Conservation (phyloP, 2,329 filamentous ascomycete genomes). For the Blastomyces percursus region DNA sequence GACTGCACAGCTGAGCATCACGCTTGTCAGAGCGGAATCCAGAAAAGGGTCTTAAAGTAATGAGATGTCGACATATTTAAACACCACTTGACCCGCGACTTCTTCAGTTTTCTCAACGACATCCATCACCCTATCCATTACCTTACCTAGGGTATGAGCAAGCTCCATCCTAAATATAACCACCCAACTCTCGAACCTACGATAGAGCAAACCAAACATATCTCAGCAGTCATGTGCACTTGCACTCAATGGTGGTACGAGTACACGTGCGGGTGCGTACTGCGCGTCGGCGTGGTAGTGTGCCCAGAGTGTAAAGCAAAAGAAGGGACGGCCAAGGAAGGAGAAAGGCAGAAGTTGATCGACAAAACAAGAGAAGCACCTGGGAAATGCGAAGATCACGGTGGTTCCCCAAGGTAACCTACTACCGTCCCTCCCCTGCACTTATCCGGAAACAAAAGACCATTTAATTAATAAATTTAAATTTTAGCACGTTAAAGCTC, state of each 20-base stretch:
- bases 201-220: background rate
- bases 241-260: slow-evolving; percentile 1
- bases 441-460: background rate
- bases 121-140: background rate
- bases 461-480: background rate
- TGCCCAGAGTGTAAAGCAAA: background rate
- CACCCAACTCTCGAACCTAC: background rate
- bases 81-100: background rate
- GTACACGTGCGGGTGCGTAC: slow-evolving; percentile 1
- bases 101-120: background rate
- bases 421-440: background rate
- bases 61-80: background rate
- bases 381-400: slow-evolving; percentile 1
- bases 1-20: background rate
- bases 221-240: background rate
- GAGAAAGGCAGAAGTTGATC: background rate
- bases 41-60: background rate
- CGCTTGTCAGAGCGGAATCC: background rate
- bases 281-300: background rate
- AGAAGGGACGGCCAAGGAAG: background rate
- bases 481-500: background rate
- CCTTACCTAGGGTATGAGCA: background rate
- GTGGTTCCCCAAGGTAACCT: background rate
- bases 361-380: background rate
- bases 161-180: background rate